Percentiles rank a stretch among this genome's conserved stretches.
Conservation (phyloP, 768 basidiomycete species). For the Daedaleopsis sinensis region DNA sequence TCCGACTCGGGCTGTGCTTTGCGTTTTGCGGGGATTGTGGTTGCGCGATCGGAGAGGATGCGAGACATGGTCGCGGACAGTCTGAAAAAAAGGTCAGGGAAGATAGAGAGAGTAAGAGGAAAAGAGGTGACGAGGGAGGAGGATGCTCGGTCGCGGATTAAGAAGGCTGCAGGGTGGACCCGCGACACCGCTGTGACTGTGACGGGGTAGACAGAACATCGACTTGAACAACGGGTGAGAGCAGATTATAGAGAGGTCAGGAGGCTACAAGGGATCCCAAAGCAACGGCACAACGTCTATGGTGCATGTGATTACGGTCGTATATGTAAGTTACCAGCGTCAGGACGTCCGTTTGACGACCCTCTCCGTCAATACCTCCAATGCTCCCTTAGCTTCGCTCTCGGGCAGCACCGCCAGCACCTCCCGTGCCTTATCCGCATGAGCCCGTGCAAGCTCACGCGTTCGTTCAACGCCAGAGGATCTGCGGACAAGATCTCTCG, state of each 20-base stretch:
- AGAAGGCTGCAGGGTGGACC: not conserved
- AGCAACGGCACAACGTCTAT: constrained; percentile 14
- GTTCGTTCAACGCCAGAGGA: constrained; percentile 83
- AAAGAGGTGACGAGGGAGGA: not conserved
- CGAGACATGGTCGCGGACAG: constrained; percentile 10
- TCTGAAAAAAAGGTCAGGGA: not conserved
- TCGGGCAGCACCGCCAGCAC: constrained; percentile 73
- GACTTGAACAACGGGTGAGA: not conserved
- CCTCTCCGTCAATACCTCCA: constrained; percentile 70
- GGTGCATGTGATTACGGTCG: constrained; percentile 18
- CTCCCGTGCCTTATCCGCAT: constrained; percentile 78
- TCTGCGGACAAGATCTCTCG: constrained; percentile 62
- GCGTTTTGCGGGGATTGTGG: constrained; percentile 14
- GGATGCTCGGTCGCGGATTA: not conserved
- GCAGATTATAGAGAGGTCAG: not conserved
- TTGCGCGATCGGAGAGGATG: constrained; percentile 5
- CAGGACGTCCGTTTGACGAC: constrained; percentile 65
- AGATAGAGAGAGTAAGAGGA: not conserved
- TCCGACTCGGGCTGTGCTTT: constrained; percentile 7
- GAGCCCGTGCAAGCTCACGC: constrained; percentile 68
- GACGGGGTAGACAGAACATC: not conserved
- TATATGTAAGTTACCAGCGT: constrained; percentile 22
- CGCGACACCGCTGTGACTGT: not conserved
- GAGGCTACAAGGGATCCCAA: constrained; percentile 5
- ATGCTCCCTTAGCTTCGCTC: constrained; percentile 76